phyloP scores from a whole-genome alignment of 352 stramenopile genomes.

The Aphanomyces cochlioides region DNA sequence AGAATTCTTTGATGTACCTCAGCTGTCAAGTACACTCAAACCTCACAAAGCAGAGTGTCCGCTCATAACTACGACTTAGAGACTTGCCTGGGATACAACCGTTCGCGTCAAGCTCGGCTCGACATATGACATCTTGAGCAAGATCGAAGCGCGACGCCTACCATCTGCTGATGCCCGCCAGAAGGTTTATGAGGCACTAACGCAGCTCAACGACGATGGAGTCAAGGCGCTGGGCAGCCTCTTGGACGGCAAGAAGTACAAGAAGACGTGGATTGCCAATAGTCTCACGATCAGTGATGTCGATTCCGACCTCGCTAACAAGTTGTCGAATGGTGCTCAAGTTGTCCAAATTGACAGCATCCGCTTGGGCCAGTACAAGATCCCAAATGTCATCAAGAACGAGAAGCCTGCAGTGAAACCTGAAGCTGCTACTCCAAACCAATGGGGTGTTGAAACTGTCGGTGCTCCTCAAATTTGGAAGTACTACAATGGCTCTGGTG shows the following conservation, averaged over 20 bases:
- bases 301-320: neutral
- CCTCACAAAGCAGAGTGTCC: no score
- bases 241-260: neutral
- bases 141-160: neutral
- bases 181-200: neutral
- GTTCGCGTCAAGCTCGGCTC: neutral
- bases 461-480: constrained; percentile 28
- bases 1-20: no score
- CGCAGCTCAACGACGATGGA: no score
- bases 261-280: neutral
- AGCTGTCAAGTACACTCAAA: no score
- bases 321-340: neutral
- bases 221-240: neutral
- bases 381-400: neutral
- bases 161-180: neutral
- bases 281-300: neutral
- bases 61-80: no score
- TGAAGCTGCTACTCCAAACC: neutral
- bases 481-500: constrained; percentile 19
- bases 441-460: constrained; percentile 30
- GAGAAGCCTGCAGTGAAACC: neutral
- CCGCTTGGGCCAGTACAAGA: neutral
- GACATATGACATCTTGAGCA: neutral
- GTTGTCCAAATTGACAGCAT: neutral
- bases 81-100: no score